Evolutionary conservation across 1,139 yeast genomes (phyloP).

Genomic region (Taphrina sp.): DNA sequence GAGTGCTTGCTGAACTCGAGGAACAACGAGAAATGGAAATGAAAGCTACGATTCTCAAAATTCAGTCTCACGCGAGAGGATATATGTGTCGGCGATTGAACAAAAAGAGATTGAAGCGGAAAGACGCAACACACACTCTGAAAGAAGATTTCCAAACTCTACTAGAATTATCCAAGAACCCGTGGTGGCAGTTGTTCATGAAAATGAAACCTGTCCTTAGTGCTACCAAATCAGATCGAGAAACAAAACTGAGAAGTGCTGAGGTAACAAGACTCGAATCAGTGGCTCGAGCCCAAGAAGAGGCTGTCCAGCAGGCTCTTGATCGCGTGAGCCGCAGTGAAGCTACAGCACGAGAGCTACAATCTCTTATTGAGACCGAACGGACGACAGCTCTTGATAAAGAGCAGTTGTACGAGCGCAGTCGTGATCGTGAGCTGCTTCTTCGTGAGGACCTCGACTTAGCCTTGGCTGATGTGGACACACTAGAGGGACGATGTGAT

Average conservation of each 20-base stretch:
- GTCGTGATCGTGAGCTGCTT: constrained; percentile 47
- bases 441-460: constrained; percentile 46
- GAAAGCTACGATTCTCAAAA: constrained; percentile 54
- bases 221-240: constrained; percentile 62
- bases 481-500: constrained; percentile 46
- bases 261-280: constrained; percentile 44
- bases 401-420: constrained; percentile 48
- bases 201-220: constrained; percentile 74
- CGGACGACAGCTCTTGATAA: constrained; percentile 49
- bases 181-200: constrained; percentile 77
- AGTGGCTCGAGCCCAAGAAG: constrained; percentile 41
- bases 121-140: constrained; percentile 71
- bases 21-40: constrained; percentile 68
- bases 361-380: constrained; percentile 47
- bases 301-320: constrained; percentile 36
- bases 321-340: constrained; percentile 44
- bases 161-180: constrained; percentile 56
- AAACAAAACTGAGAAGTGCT: constrained; percentile 56
- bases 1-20: constrained; percentile 90
- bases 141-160: constrained; percentile 61
- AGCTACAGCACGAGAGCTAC: constrained; percentile 46
- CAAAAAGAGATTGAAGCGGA: constrained; percentile 54
- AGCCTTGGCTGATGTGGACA: constrained; percentile 45
- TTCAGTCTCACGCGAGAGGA: constrained; percentile 74
- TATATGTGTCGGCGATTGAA: constrained; percentile 56